phyloP scores from a whole-genome alignment of 768 basidiomycete species.

The Pseudohyphozyma bogoriensis region DNA sequence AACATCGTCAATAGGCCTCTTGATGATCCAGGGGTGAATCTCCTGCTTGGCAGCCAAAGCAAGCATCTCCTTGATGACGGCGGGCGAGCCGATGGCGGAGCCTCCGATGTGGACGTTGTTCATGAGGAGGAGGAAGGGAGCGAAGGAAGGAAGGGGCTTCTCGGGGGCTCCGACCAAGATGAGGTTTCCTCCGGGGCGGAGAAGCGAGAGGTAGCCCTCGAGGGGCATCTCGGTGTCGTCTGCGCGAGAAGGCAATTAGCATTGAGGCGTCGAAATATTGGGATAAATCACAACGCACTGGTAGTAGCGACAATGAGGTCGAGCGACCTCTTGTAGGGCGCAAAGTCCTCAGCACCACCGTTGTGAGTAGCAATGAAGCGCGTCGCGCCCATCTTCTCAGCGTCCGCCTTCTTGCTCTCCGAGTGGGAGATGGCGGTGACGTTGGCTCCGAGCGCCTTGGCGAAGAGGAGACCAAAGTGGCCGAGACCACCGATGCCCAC shows the following conservation, averaged over 20 bases:
- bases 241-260: neutral
- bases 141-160: slow-evolving; percentile 23
- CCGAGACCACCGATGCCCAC: slow-evolving; percentile 52
- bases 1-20: slow-evolving; percentile 28
- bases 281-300: slow-evolving; percentile 35
- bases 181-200: slow-evolving; percentile 49
- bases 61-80: slow-evolving; percentile 48
- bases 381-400: slow-evolving; percentile 47
- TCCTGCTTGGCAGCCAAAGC: slow-evolving; percentile 50
- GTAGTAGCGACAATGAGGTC: slow-evolving; percentile 42
- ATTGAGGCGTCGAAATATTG: slow-evolving; percentile 24
- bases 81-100: slow-evolving; percentile 29
- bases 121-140: slow-evolving; percentile 18
- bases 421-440: slow-evolving; percentile 54
- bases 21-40: slow-evolving; percentile 45
- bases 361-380: slow-evolving; percentile 47
- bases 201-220: slow-evolving; percentile 49
- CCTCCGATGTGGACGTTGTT: slow-evolving; percentile 25
- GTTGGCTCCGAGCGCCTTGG: slow-evolving; percentile 50
- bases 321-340: slow-evolving; percentile 36
- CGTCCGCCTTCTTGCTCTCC: slow-evolving; percentile 48
- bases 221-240: slow-evolving; percentile 40
- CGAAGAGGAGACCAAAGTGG: slow-evolving; percentile 40
- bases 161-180: slow-evolving; percentile 36
- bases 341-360: slow-evolving; percentile 32